A percentile compares a stretch with the other conserved stretches of the same genome.
Conservation (phyloP, 2,329 filamentous ascomycete genomes). For the Xylariaceae sp. region DNA sequence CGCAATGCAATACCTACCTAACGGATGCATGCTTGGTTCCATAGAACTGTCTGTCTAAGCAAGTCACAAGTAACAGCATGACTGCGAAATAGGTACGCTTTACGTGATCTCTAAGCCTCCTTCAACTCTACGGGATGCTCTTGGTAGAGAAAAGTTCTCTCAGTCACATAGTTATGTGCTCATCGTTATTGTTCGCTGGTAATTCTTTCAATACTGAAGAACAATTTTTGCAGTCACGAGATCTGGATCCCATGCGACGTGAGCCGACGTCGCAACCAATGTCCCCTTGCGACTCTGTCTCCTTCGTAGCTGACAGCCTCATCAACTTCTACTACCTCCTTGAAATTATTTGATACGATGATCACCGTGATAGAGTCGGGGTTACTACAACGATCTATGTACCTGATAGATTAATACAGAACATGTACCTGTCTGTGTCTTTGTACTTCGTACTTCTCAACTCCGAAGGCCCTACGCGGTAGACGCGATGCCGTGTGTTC, state of each 20-base stretch:
- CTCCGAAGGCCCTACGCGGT: neutral
- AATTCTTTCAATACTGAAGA: neutral
- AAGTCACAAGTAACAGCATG: too few species aligned
- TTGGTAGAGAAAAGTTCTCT: too few species aligned
- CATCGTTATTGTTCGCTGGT: neutral
- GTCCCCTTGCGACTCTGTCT: neutral
- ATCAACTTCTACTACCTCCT: neutral
- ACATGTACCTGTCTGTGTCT: too few species aligned
- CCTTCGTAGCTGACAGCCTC: slow-evolving; percentile 2
- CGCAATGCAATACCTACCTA: too few species aligned
- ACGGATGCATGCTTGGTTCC: neutral
- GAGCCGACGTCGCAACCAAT: slow-evolving; percentile 5
- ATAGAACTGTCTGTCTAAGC: too few species aligned
- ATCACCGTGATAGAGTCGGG: too few species aligned
- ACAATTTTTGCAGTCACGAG: neutral
- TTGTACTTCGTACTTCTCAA: too few species aligned
- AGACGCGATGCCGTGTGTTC: neutral
- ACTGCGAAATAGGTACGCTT: too few species aligned
- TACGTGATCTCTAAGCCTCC: neutral
- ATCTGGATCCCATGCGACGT: slow-evolving; percentile 1
- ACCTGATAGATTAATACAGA: too few species aligned
- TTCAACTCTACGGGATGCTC: neutral
- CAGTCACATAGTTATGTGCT: too few species aligned
- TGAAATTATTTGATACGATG: too few species aligned
- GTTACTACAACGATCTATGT: too few species aligned